These are phyloP conservation scores for Termitomyces sp. DNA, from an alignment of 1,284 basidiomycete species.

Conservation along the genomic window DNA sequence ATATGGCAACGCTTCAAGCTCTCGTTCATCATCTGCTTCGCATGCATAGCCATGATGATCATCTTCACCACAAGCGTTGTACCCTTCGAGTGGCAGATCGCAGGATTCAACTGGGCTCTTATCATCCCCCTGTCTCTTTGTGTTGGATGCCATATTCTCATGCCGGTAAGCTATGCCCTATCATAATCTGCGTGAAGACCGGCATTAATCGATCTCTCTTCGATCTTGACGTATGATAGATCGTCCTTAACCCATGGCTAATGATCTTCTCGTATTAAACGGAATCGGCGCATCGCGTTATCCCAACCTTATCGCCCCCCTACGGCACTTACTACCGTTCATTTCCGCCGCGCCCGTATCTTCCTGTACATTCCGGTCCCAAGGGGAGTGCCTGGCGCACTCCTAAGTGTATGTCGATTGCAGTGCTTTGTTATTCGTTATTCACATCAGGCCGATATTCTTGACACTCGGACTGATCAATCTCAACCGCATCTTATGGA, in stretches of 20 bases:
- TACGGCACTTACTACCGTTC: neutral
- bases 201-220: neutral
- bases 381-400: neutral
- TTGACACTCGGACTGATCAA: neutral
- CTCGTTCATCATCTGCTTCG: constrained; percentile 54
- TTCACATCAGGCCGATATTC: neutral
- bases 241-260: constrained; percentile 72
- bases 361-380: neutral
- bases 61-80: constrained; percentile 48
- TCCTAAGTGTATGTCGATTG: neutral
- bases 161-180: constrained; percentile 42
- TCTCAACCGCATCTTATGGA: neutral
- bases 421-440: neutral
- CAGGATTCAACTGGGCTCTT: constrained; percentile 57
- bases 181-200: neutral
- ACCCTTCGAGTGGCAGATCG: constrained; percentile 62
- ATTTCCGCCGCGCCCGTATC: neutral
- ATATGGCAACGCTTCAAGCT: constrained; percentile 74
- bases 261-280: constrained; percentile 70
- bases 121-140: constrained; percentile 62
- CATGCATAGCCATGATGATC: constrained; percentile 49
- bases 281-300: neutral
- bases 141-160: constrained; percentile 59
- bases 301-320: neutral
- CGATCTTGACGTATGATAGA: constrained; percentile 31